Percentiles rank a stretch among this genome's conserved stretches.
phyloP scores from a whole-genome alignment of 257 asterid genomes.

The Henckelia pumila region DNA sequence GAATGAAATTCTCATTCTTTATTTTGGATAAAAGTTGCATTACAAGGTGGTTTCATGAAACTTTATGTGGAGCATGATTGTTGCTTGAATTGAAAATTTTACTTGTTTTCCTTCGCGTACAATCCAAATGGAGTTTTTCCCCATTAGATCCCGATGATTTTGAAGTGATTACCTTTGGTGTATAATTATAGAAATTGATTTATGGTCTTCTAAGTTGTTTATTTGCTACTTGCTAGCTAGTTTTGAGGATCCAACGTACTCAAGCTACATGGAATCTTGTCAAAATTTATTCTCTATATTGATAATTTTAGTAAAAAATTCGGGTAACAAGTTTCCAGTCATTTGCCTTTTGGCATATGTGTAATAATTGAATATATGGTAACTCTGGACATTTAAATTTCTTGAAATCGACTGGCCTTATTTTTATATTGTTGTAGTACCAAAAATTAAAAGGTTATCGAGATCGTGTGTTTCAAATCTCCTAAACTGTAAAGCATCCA shows the following conservation, averaged over 20 bases:
- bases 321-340: background rate
- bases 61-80: background rate
- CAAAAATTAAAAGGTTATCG: too few species aligned
- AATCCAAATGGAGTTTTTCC: background rate
- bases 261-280: background rate
- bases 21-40: background rate
- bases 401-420: too few species aligned
- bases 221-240: background rate
- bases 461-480: too few species aligned
- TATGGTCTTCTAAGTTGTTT: background rate
- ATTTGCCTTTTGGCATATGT: too few species aligned
- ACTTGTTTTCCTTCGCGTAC: slow-evolving; percentile 6
- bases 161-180: slow-evolving; percentile 5
- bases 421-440: too few species aligned
- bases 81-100: background rate
- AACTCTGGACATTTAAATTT: too few species aligned
- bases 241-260: background rate
- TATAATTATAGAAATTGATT: slow-evolving; percentile 1
- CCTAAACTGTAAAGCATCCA: too few species aligned
- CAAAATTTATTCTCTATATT: background rate
- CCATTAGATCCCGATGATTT: slow-evolving; percentile 4
- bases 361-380: background rate
- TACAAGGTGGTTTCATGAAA: slow-evolving; percentile 5
- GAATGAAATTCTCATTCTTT: background rate
- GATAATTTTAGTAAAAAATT: too few species aligned